A percentile compares a stretch with the other conserved stretches of the same genome.
phyloP scores from a whole-genome alignment of 2,329 filamentous ascomycete species.

The Venturia carpophila region DNA sequence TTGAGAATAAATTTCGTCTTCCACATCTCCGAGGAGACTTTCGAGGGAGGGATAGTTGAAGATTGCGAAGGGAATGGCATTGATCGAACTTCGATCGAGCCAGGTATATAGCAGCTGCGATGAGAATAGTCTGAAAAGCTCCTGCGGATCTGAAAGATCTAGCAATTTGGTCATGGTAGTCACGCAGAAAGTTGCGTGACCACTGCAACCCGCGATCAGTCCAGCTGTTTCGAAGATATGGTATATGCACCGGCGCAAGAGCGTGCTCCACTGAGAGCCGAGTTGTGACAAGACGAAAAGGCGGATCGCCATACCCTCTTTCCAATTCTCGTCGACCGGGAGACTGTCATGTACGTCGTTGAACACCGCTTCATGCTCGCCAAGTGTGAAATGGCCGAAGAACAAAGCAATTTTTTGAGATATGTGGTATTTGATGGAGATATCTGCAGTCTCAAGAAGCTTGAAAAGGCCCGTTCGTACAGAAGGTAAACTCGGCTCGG shows the following conservation, averaged over 20 bases:
- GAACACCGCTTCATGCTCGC: conserved; percentile 75
- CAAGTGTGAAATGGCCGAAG: conserved; percentile 75
- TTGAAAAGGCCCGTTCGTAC: conserved; percentile 65
- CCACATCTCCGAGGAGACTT: conserved; percentile 61
- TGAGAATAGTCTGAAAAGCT: conserved; percentile 76
- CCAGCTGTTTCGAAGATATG: conserved; percentile 89
- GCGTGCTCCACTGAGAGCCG: conserved; percentile 75
- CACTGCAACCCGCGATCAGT: conserved; percentile 54
- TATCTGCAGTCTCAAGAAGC: conserved; percentile 58
- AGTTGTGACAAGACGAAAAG: conserved; percentile 68
- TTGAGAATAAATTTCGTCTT: conserved; percentile 71
- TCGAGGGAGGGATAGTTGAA: conserved; percentile 68
- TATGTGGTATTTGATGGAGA: conserved; percentile 69
- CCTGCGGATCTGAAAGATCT: conserved; percentile 54
- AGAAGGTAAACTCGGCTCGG: conserved; percentile 51
- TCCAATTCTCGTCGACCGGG: conserved; percentile 61
- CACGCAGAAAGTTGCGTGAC: conserved; percentile 68
- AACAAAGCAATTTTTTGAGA: conserved; percentile 61
- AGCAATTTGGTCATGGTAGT: conserved; percentile 57
- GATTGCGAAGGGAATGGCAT: conserved; percentile 72
- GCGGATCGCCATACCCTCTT: conserved; percentile 79
- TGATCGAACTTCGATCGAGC: conserved; percentile 56
- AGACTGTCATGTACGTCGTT: conserved; percentile 73
- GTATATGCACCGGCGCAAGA: conserved; percentile 81
- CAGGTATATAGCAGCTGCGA: conserved; percentile 88